These are phyloP conservation scores for Hordeum marinum DNA, from an alignment of 176 grass and related monocot genomes.

Conservation along the genomic window DNA sequence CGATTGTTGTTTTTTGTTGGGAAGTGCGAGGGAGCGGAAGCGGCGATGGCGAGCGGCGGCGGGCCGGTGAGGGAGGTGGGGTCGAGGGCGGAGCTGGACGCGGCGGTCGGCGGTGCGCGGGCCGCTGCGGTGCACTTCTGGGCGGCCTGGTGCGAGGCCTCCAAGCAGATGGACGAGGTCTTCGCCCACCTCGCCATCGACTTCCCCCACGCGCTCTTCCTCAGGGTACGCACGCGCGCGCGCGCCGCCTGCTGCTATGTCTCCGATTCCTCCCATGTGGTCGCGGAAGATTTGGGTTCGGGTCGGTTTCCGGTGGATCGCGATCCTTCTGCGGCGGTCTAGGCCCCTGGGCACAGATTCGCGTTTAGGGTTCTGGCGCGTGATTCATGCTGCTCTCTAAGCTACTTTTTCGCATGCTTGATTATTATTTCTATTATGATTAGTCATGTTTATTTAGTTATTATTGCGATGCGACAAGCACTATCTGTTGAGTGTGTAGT, in stretches of 20 bases:
- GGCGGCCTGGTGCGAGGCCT: conserved; percentile 92
- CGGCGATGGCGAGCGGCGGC: conserved; percentile 40
- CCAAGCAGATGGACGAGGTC: conserved; percentile 99
- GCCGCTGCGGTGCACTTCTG: conserved; percentile 84
- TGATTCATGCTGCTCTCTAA: background rate
- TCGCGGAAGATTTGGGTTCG: conserved; percentile 18
- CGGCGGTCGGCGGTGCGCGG: conserved; percentile 40
- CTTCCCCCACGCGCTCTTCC: conserved; percentile 71
- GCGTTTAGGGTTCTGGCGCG: conserved; percentile 1
- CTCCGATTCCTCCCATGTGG: background rate
- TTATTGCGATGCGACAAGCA: background rate
- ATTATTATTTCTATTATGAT: background rate
- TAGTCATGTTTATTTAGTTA: background rate
- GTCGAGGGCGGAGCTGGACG: conserved; percentile 69
- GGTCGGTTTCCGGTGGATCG: background rate
- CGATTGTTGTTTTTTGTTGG: background rate
- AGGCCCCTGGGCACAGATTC: background rate
- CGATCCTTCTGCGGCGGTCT: background rate
- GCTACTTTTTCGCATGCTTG: background rate
- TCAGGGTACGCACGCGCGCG: conserved; percentile 33
- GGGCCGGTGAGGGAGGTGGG: conserved; percentile 60
- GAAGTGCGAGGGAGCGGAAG: background rate
- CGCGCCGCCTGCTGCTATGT: background rate
- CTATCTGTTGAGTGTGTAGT: background rate
- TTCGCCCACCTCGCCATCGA: conserved; percentile 89